Evolutionary conservation across 352 stramenopile genomes (phyloP).

Genomic region (Stephanocyclus meneghinianus): DNA sequence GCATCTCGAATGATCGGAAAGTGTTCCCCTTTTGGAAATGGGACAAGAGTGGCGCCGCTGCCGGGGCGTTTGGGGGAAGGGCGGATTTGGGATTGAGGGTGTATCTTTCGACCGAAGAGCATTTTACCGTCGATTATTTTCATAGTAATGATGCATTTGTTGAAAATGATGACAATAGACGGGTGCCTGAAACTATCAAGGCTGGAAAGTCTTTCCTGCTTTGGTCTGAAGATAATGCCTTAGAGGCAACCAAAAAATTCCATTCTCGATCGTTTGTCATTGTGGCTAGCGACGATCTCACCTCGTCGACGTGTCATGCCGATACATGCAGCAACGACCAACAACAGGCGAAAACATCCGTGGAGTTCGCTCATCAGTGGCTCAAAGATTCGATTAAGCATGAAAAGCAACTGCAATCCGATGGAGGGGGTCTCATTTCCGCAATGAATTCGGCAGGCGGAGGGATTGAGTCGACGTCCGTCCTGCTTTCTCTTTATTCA

Average conservation of each 20-base stretch:
- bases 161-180: conserved; percentile 16
- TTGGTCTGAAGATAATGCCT: conserved; percentile 58
- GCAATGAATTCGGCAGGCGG: conserved; percentile 66
- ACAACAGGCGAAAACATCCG: conserved; percentile 29
- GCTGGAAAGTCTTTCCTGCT: conserved; percentile 41
- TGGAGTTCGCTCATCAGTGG: conserved; percentile 55
- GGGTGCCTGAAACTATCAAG: conserved; percentile 16
- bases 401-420: conserved; percentile 51
- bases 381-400: conserved; percentile 55
- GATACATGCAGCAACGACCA: conserved; percentile 12
- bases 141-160: conserved; percentile 38
- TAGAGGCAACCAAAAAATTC: conserved; percentile 52
- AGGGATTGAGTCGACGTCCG: conserved; percentile 73
- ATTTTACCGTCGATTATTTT: conserved; percentile 48
- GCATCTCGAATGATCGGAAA: conserved; percentile 27
- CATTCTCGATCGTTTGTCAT: conserved; percentile 71
- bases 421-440: conserved; percentile 62
- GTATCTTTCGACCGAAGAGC: conserved; percentile 38
- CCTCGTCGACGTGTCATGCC: conserved; percentile 2
- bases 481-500: conserved; percentile 68
- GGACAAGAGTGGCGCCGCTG: neutral
- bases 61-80: neutral
- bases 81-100: conserved; percentile 31
- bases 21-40: conserved; percentile 40
- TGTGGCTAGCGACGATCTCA: conserved; percentile 45